Base-by-base conservation (phyloP, 352 stramenopile genomes). In the Globisporangium emineosum region DNA sequence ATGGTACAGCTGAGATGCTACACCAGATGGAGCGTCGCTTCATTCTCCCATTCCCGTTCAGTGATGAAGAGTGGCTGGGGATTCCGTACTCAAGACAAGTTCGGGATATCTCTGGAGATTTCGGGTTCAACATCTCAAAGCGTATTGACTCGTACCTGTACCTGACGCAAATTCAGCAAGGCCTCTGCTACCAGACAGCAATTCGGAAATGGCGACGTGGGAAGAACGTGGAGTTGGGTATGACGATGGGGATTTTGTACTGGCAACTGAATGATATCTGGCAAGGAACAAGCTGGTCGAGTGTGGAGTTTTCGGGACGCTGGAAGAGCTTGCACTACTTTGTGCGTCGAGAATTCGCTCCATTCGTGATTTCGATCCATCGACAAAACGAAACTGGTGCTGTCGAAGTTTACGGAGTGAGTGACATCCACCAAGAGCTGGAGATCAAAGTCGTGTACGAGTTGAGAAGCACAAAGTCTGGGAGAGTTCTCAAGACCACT, bases 211-310 rank as follows among this genome's bases (percentile, higher is more conserved):
- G 86, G 86, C 73, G 86, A 8, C 83, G 80, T 9, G 79, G 81
- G 10, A 89, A 89, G 57, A 79, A 79, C 42, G 49, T 50, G 25
- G 57, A 73, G 2, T 56, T 83, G 3, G 81, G 79, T 2, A 77
- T 75, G 64, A 89, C 81, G 7, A 92, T 91, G 81, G 87, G 87
- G 9, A 86, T 93, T 51, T 72, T 96, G 63, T 93, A 96, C 66
- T 96, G 88, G 88, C 88, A 96, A 60, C 69, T 96, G 17, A 94
- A 94, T 68, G 88, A 96, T 55, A 87, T 96, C 58, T 96, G 88
- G 86, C 77, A 89, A 65, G 88, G 86, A 9, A 91, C 84, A 43
- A 94, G 83, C 65, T 96, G 88, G 88, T 93, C 88, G 23, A 93
- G 86, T 53, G 86, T 94, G 37, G 88, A 96, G 67, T 89, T 83